Conservation (phyloP, 2,329 filamentous ascomycete species). For the Chrysosporium keratinophilum region DNA sequence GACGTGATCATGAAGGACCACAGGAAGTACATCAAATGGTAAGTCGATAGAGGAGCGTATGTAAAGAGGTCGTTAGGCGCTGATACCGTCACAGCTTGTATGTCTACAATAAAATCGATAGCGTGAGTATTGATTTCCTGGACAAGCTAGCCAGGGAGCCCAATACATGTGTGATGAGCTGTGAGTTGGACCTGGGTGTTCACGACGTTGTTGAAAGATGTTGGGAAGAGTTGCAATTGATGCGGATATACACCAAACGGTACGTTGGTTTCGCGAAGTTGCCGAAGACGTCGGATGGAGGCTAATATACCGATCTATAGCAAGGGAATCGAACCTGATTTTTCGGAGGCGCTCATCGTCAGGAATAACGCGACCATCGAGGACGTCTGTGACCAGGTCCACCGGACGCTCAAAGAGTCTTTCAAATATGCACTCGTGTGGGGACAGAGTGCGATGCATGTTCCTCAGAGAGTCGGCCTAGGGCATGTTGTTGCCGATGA, state of each 20-base stretch:
- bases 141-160: conserved; percentile 86
- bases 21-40: conserved; percentile 84
- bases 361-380: conserved; percentile 79
- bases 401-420: conserved; percentile 88
- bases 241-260: conserved; percentile 88
- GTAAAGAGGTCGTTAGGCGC: not conserved
- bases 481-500: conserved; percentile 64
- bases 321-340: conserved; percentile 82
- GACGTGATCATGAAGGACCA: conserved; percentile 99
- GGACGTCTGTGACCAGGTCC: conserved; percentile 92
- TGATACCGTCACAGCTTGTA: conserved; percentile 53
- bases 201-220: conserved; percentile 88
- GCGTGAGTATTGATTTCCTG: conserved; percentile 83
- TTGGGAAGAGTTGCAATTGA: conserved; percentile 84
- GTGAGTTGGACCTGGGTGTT: conserved; percentile 87
- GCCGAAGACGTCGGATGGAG: not conserved
- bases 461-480: conserved; percentile 86
- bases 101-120: conserved; percentile 99
- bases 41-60: conserved; percentile 13
- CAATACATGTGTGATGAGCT: conserved; percentile 92
- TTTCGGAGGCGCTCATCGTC: conserved; percentile 85
- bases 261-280: conserved; percentile 21
- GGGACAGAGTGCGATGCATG: conserved; percentile 89
- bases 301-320: conserved; percentile 36
- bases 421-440: conserved; percentile 98